phyloP scores from a whole-genome alignment of 179 eudicot species.

The Patellifolia procumbens region DNA sequence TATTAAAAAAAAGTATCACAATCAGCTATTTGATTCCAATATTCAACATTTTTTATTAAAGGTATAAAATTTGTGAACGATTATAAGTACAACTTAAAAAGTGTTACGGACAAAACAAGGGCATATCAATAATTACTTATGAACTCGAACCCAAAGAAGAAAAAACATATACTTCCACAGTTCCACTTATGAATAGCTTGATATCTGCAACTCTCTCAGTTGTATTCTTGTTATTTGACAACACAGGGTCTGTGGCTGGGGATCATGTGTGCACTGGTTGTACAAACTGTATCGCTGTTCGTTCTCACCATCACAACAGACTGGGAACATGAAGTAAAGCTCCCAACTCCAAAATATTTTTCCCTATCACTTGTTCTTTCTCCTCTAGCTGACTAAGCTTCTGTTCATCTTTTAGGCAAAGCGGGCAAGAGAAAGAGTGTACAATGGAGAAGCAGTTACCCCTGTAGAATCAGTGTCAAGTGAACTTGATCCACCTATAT shows the following conservation, averaged over 20 bases:
- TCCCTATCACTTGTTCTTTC: not conserved
- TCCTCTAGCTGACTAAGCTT: not conserved
- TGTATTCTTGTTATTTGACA: not conserved
- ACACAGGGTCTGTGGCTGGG: conserved; percentile 67
- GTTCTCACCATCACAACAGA: conserved; percentile 45
- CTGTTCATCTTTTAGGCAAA: conserved; percentile 26
- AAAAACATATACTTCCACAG: no score
- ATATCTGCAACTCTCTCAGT: not conserved
- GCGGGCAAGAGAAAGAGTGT: conserved; percentile 32
- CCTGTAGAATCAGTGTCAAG: conserved; percentile 26
- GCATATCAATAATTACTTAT: no score
- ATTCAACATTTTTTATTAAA: no score
- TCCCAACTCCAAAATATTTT: not conserved
- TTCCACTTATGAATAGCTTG: not conserved
- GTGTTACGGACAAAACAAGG: no score
- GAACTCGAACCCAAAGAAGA: no score
- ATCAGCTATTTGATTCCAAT: no score
- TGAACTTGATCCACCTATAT: not conserved
- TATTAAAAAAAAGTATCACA: no score
- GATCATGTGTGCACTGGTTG: no score
- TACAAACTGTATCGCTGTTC: conserved; percentile 55
- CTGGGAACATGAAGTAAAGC: conserved; percentile 62
- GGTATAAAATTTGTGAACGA: no score
- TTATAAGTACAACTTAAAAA: no score
- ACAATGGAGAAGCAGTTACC: conserved; percentile 21